Conservation (phyloP, 495 filamentous ascomycete species). For the Cetradonia linearis region DNA sequence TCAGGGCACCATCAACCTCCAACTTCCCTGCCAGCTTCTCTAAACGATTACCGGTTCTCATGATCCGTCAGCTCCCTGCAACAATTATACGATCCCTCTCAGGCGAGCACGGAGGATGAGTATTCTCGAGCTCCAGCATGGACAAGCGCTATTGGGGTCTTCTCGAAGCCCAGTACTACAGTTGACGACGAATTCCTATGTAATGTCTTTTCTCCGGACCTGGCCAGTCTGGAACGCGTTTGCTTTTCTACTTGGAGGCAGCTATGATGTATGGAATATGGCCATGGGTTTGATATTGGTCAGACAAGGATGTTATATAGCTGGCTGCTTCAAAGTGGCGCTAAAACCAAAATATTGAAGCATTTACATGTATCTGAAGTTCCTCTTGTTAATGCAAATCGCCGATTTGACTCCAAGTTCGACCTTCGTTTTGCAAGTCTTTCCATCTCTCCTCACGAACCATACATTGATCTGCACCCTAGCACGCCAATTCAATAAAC, state of each 20-base stretch:
- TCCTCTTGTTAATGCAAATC: background rate
- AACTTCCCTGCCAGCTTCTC: background rate
- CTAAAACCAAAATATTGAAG: background rate
- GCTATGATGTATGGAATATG: background rate
- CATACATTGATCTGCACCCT: too few species aligned
- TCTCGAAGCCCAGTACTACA: conserved; percentile 8
- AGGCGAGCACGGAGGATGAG: conserved; percentile 3
- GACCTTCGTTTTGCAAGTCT: too few species aligned
- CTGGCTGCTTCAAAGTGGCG: background rate
- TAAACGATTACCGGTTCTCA: background rate
- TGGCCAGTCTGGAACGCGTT: conserved; percentile 11
- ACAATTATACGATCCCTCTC: background rate
- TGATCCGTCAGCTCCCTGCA: background rate
- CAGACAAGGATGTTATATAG: background rate
- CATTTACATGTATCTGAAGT: background rate
- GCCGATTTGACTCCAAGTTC: too few species aligned
- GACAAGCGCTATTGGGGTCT: background rate
- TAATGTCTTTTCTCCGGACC: background rate
- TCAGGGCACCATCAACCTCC: background rate
- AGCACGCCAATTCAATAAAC: too few species aligned
- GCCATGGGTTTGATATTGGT: background rate
- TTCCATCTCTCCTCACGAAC: too few species aligned
- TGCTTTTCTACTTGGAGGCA: background rate
- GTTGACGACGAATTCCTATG: background rate
- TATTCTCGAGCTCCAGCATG: background rate